A percentile compares a stretch with the other conserved stretches of the same genome.
Conservation (phyloP, 129 eudicot species). For the Lactuca saligna region DNA sequence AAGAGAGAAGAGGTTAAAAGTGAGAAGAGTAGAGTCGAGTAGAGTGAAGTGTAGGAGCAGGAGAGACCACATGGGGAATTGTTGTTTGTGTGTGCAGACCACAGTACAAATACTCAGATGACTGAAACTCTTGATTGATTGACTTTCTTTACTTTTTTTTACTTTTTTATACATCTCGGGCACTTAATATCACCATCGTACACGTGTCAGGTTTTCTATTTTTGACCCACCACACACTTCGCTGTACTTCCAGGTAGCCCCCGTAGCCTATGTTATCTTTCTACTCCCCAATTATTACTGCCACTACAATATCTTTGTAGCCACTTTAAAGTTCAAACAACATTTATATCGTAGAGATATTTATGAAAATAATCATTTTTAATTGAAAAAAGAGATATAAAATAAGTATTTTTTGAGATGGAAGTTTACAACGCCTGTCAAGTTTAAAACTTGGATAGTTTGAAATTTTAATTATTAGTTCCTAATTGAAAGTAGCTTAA, state of each 20-base stretch:
- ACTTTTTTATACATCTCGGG: neutral
- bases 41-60: slow-evolving; percentile 4
- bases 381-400: too few relatives aligned
- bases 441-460: too few relatives aligned
- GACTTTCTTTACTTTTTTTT: slow-evolving; percentile 7
- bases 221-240: slow-evolving; percentile 17
- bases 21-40: neutral
- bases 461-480: too few relatives aligned
- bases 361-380: too few relatives aligned
- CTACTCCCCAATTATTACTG: slow-evolving; percentile 32
- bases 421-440: too few relatives aligned
- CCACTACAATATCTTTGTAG: slow-evolving; percentile 9
- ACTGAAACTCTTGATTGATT: slow-evolving; percentile 28
- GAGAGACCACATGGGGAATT: slow-evolving; percentile 38
- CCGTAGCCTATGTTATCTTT: slow-evolving; percentile 28
- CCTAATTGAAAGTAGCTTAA: too few relatives aligned
- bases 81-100: slow-evolving; percentile 24
- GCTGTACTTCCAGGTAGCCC: slow-evolving; percentile 29
- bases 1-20: slow-evolving; percentile 15
- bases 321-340: neutral
- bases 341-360: too few relatives aligned
- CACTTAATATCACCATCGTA: slow-evolving; percentile 23
- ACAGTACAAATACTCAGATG: slow-evolving; percentile 29
- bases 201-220: slow-evolving; percentile 17
- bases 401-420: too few relatives aligned